Evolutionary conservation across 2,329 filamentous ascomycete species (phyloP).

Genomic region (Fusarium coffeatum): DNA sequence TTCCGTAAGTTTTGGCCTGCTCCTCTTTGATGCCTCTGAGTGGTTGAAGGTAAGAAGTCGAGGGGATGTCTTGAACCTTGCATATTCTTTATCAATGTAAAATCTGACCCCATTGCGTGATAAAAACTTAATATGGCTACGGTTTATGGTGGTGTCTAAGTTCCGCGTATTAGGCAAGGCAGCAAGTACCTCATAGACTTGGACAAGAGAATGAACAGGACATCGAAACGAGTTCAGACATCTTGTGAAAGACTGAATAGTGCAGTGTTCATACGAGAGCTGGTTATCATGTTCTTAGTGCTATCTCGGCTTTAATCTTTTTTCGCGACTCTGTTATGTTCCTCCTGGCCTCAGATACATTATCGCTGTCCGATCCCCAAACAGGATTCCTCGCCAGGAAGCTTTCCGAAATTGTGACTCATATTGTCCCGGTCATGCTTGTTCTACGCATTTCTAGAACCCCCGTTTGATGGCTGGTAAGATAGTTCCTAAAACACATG

Average conservation of each 20-base stretch:
- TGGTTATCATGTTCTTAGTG: neutral
- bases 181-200: neutral
- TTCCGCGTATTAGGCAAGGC: neutral
- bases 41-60: neutral
- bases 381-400: neutral
- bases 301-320: neutral
- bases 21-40: neutral
- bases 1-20: neutral
- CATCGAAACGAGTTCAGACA: neutral
- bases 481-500: too few species aligned
- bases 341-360: neutral
- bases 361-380: fast-evolving
- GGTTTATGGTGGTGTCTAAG: neutral
- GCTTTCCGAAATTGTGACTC: too few species aligned
- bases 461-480: fast-evolving
- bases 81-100: fast-evolving
- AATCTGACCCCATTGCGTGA: neutral
- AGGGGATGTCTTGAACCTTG: neutral
- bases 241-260: fast-evolving
- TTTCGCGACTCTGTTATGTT: fast-evolving
- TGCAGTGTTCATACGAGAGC: too few species aligned
- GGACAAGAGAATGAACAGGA: neutral
- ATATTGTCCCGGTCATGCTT: too few species aligned
- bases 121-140: neutral
- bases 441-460: neutral